Evolutionary conservation across 371 early-diverging fungal genomes (phyloP).

Genomic region (Parasitella parasitica): DNA sequence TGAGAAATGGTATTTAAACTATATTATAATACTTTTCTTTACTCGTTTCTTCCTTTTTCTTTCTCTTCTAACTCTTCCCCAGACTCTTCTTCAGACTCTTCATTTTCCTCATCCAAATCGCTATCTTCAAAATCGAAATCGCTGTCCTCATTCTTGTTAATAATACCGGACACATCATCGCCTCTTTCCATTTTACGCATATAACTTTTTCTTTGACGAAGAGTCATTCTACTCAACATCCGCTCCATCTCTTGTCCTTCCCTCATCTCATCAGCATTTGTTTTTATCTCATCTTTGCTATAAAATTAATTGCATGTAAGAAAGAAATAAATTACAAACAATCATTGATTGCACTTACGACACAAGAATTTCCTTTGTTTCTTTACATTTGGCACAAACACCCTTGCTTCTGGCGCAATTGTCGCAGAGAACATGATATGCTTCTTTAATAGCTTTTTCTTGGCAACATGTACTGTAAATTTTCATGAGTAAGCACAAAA

Average conservation of each 20-base stretch:
- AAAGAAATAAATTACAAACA: background rate
- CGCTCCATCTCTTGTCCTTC: constrained; percentile 77
- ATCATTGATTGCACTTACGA: constrained; percentile 32
- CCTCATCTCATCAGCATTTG: constrained; percentile 53
- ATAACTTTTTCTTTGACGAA: constrained; percentile 87
- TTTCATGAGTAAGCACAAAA: background rate
- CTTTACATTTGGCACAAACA: constrained; percentile 94
- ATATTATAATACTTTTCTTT: constrained; percentile 6
- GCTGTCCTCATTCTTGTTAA: constrained; percentile 38
- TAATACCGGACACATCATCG: constrained; percentile 46
- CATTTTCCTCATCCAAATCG: constrained; percentile 40
- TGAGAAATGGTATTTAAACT: constrained; percentile 6
- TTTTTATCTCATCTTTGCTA: constrained; percentile 57
- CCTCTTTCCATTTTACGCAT: constrained; percentile 78
- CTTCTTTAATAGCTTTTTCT: constrained; percentile 86
- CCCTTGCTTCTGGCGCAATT: constrained; percentile 77
- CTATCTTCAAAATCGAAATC: constrained; percentile 48
- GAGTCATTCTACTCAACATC: constrained; percentile 71
- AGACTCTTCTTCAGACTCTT: constrained; percentile 25
- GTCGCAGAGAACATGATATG: constrained; percentile 94
- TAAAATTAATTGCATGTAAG: background rate
- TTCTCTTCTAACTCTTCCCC: constrained; percentile 14
- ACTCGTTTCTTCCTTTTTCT: constrained; percentile 21
- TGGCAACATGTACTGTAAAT: constrained; percentile 56
- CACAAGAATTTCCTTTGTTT: constrained; percentile 68